Base-by-base conservation (phyloP, 73 alveolate species). In the Uronychia binucleata region DNA sequence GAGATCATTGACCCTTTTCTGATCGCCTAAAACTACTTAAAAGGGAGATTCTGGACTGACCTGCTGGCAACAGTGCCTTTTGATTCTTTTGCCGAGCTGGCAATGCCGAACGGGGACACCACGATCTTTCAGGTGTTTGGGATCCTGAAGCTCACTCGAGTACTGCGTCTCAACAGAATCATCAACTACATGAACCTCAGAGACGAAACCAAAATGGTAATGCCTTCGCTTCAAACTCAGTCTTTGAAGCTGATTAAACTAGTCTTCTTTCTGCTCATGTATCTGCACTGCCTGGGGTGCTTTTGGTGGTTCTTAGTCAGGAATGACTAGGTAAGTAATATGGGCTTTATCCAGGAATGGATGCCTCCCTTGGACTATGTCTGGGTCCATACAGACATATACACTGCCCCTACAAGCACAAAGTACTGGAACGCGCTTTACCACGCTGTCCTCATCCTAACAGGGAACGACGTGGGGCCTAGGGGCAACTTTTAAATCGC, bases 391-490 rank as follows among this genome's bases (percentile, higher is more conserved):
- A 30, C 74, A 30, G 78, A 46, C 0, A 32, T 78, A 30, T 90
- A 75, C 57, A 27, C 31, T 27, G 30, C 25, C 0, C 79, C 46
- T 33, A 14, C 27, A 27, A 8, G 74, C n/a, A 32, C 81, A 19
- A 32, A 90, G 80, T 92, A 92, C 78, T 79, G 88, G 77, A 76
- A 58, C 33, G 74, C 88, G 0, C 33, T 92, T 74, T 91, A 89
- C 75, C 85, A 78, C 75, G 87, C 95, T 1, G 89, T 92, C 28
- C 33, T 75, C 19, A 28, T 90, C 13, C 28, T 89, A 0, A 82
- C 90, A n/a, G 97, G 95, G 29, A 89, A 76, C 59, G 94, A 92
- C 57, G 85, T 83, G 31, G 92, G 86, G 33, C 95, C 95, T 1
- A 75, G 94, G 32, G 80, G 81, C 34, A 85, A 82, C 19, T 8